These are phyloP conservation scores for Meripilus lineatus DNA, from an alignment of 1,284 basidiomycete genomes.

Conservation along the genomic window DNA sequence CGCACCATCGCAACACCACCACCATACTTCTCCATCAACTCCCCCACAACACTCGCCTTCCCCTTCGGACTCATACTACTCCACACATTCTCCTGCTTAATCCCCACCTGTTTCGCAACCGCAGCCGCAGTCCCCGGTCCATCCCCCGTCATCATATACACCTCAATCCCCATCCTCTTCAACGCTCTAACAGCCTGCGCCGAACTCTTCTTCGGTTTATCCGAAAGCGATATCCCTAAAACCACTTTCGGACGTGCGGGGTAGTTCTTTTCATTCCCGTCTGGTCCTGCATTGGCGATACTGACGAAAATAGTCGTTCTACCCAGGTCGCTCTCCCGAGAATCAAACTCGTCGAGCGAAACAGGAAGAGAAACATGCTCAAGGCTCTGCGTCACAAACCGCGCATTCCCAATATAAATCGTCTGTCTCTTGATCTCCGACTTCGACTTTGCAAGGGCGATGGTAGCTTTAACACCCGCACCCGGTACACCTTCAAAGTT, in stretches of 20 bases:
- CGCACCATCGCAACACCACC: constrained; percentile 86
- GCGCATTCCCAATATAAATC: constrained; percentile 72
- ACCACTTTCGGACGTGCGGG: constrained; percentile 27
- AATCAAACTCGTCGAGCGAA: constrained; percentile 58
- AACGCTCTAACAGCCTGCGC: constrained; percentile 76
- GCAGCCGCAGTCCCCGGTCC: constrained; percentile 78
- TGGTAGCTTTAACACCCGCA: constrained; percentile 75
- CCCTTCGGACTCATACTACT: constrained; percentile 91
- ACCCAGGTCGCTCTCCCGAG: constrained; percentile 63
- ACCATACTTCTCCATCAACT: constrained; percentile 67
- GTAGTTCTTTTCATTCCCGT: too few relatives aligned
- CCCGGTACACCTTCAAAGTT: constrained; percentile 88
- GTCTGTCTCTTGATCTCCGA: constrained; percentile 37
- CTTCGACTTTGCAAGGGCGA: constrained; percentile 38
- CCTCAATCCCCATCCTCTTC: constrained; percentile 83
- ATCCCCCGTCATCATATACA: constrained; percentile 91
- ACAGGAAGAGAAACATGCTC: constrained; percentile 49
- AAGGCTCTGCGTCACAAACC: constrained; percentile 61
- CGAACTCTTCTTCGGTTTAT: constrained; percentile 81
- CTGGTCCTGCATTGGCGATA: constrained; percentile 36
- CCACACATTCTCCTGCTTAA: constrained; percentile 76
- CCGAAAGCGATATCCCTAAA: constrained; percentile 68
- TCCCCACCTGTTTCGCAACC: constrained; percentile 84
- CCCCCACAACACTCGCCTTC: constrained; percentile 78
- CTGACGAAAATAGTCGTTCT: constrained; percentile 85